Conservation (phyloP, 176 grass and related monocot species). For the Oryza australiensis region DNA sequence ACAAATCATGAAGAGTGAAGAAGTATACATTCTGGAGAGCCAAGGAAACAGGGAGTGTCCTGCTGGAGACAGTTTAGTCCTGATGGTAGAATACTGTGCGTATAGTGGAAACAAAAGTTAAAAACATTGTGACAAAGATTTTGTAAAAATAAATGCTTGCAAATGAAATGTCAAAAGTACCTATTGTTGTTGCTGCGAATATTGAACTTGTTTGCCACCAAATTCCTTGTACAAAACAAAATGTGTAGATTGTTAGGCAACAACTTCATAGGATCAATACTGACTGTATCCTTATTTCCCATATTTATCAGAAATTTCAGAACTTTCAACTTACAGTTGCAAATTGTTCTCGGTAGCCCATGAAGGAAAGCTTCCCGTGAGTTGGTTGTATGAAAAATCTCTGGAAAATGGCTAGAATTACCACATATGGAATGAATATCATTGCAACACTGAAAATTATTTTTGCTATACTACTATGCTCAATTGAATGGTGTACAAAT, state of each 20-base stretch:
- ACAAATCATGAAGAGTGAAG: slow-evolving; percentile 15
- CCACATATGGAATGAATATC: background rate
- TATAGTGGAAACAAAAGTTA: background rate
- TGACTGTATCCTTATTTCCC: background rate
- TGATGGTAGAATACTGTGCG: slow-evolving; percentile 45
- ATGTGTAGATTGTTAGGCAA: background rate
- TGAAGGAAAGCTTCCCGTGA: slow-evolving; percentile 73
- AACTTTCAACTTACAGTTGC: slow-evolving; percentile 62
- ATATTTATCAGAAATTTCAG: background rate
- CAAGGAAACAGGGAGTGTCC: too few relatives aligned
- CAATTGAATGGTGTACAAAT: slow-evolving; percentile 53
- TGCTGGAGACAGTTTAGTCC: slow-evolving; percentile 75
- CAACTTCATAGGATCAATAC: background rate
- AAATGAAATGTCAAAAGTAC: slow-evolving; percentile 23
- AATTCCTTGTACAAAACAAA: slow-evolving; percentile 49
- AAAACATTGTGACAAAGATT: background rate
- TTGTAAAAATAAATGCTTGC: background rate
- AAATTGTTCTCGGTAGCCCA: slow-evolving; percentile 56
- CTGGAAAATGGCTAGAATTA: slow-evolving; percentile 46
- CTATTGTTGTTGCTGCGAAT: slow-evolving; percentile 46
- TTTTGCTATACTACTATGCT: background rate
- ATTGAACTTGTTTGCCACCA: slow-evolving; percentile 75
- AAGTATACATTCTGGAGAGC: slow-evolving; percentile 60
- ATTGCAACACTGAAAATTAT: slow-evolving; percentile 5
- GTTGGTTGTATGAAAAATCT: slow-evolving; percentile 93